A percentile compares a stretch with the other conserved stretches of the same genome.
Conservation (phyloP, 257 asterid species). For the Scutellaria baicalensis region DNA sequence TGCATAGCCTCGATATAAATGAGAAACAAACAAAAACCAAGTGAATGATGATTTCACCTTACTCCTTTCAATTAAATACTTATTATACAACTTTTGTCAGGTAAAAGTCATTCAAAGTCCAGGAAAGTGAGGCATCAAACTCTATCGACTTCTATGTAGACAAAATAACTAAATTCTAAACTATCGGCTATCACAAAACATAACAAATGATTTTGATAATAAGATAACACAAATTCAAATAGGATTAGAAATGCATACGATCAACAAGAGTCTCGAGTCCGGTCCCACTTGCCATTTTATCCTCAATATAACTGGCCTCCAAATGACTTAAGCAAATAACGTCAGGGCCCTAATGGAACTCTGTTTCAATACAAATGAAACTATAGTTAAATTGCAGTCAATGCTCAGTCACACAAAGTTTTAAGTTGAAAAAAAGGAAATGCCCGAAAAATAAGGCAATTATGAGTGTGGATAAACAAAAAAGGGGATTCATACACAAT, state of each 20-base stretch:
- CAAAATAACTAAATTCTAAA: neutral
- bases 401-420: neutral
- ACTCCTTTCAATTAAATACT: too few species aligned
- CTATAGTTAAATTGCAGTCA: neutral
- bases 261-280: conserved; percentile 89
- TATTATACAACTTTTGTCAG: too few species aligned
- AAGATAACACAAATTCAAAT: neutral
- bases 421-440: neutral
- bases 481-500: neutral
- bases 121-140: neutral
- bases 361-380: conserved; percentile 15
- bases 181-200: neutral
- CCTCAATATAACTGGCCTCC: neutral
- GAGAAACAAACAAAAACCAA: too few species aligned
- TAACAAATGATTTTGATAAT: neutral
- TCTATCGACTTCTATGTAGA: neutral
- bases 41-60: too few species aligned
- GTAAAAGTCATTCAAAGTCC: neutral
- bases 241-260: conserved; percentile 43
- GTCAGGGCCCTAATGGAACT: neutral
- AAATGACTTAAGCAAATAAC: neutral
- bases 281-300: conserved; percentile 47
- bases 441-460: neutral
- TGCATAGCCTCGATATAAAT: too few species aligned
- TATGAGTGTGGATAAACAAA: neutral